Base-by-base conservation (phyloP, 2,329 filamentous ascomycete species). In the Microsporum audouinii region DNA sequence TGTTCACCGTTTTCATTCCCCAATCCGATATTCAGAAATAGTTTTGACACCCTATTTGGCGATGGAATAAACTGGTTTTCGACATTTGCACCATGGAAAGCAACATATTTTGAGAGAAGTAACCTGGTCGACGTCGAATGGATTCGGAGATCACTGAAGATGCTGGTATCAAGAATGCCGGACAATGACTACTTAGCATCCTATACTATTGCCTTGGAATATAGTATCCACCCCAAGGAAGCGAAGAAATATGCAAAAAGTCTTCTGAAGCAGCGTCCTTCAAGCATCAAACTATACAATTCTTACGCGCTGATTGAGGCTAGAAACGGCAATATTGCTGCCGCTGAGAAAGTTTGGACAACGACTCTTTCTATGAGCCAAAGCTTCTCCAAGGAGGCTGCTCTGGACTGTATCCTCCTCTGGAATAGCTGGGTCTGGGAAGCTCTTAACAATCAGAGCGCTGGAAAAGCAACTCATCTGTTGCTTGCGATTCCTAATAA, bases 301-400 rank as follows among this genome's bases (percentile, higher is more conserved):
- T 84, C 85, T 0, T 95, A 92, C 68, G 89, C 87, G 0, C 74
- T 89, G 12, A 83, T 90, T 2, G 89, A 95, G 71, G 79, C 75
- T 65, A 76, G 77, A 1, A 80, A 80, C 34, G 82, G 79, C 0
- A 85, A 87, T 29, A 66, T 70, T 1, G 78, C 82, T 0, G 76
- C 83, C 55, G 85, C 87, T 3, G 75, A 79, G 27, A 84, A 83
- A 58, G 84, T 94, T 0, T 82, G 92, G 67, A 71, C 78, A 1
- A 86, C 87, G 1, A 86, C 89, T 1, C 76, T 89, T n/a, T 77
- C 77, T 2, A 82, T 85, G 78, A 78, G 75, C 60, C 68, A 69
- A n/a, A 73, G 68, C 1, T 74, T 80, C 27, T 63, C 71, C 3
- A 66, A 71, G 23, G 61, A 65, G 4, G 70, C 74, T 27, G 71